Percentiles rank a stretch among this genome's conserved stretches.
Evolutionary conservation across 2,329 filamentous ascomycete species (phyloP).

Genomic region (Amauroascus niger): DNA sequence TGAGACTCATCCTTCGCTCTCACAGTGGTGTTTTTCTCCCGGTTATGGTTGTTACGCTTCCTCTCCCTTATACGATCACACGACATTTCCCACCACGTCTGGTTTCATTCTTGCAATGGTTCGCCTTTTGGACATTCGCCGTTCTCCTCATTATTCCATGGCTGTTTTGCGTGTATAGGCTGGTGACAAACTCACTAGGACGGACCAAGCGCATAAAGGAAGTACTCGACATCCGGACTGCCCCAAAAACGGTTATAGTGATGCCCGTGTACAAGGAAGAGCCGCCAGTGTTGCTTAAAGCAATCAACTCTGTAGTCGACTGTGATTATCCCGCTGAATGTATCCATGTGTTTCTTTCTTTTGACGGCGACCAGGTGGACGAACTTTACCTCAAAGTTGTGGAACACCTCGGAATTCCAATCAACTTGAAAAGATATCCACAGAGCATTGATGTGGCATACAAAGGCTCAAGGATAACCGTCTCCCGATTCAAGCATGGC

Average conservation of each 20-base stretch:
- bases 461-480: conserved; percentile 70
- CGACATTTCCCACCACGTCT: conserved; percentile 60
- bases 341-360: conserved; percentile 89
- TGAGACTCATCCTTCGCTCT: conserved; percentile 10
- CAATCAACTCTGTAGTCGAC: conserved; percentile 82
- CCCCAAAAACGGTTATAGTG: conserved; percentile 88
- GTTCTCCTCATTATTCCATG: conserved; percentile 77
- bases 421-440: conserved; percentile 68
- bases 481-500: conserved; percentile 85
- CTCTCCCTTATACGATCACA: conserved; percentile 63
- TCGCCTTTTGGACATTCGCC: conserved; percentile 90
- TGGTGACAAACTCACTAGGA: conserved; percentile 78
- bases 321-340: conserved; percentile 89
- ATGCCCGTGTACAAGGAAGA: conserved; percentile 97
- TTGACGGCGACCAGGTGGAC: conserved; percentile 82
- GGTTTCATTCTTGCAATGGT: conserved; percentile 74
- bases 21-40: conserved; percentile 72
- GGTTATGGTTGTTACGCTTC: conserved; percentile 87
- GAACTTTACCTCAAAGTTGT: conserved; percentile 83
- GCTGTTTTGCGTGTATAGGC: conserved; percentile 85
- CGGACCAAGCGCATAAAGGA: conserved; percentile 72
- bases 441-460: conserved; percentile 86
- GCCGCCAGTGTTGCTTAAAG: conserved; percentile 70
- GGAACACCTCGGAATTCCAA: conserved; percentile 69
- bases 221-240: conserved; percentile 70